Evolutionary conservation across 768 basidiomycete species (phyloP).

Genomic region (Auricularia sp.): DNA sequence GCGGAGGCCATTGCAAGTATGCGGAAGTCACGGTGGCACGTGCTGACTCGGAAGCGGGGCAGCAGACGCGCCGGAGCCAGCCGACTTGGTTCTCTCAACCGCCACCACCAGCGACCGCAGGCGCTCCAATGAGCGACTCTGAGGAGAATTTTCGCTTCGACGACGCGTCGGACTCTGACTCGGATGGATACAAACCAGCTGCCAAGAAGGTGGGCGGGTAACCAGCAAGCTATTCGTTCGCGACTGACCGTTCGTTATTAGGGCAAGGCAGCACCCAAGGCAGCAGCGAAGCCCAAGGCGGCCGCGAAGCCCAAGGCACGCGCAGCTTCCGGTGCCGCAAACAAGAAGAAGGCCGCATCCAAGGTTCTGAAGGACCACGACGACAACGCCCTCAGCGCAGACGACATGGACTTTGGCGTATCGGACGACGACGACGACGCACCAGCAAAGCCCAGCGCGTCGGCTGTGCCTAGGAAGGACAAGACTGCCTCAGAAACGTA

Average conservation of each 20-base stretch:
- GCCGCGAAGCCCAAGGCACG: slow-evolving; percentile 39
- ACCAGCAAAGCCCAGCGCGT: slow-evolving; percentile 16
- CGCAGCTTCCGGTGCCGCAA: slow-evolving; percentile 6
- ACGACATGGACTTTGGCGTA: slow-evolving; percentile 33
- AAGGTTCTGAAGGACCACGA: slow-evolving; percentile 49
- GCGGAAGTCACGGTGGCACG: background rate
- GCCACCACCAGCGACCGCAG: background rate
- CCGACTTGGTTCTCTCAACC: background rate
- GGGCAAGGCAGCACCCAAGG: slow-evolving; percentile 32
- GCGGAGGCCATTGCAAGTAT: background rate
- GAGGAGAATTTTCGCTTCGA: slow-evolving; percentile 58
- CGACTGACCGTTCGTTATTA: slow-evolving; percentile 12
- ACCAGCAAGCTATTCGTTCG: background rate
- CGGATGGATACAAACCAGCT: slow-evolving; percentile 53
- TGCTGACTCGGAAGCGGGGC: background rate
- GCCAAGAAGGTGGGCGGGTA: slow-evolving; percentile 22
- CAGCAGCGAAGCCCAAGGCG: slow-evolving; percentile 37
- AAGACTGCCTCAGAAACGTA: slow-evolving; percentile 89
- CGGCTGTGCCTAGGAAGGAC: slow-evolving; percentile 41
- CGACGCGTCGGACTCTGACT: slow-evolving; percentile 38
- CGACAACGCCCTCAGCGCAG: slow-evolving; percentile 43
- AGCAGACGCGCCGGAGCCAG: background rate
- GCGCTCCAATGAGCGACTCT: slow-evolving; percentile 40
- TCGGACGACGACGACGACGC: slow-evolving; percentile 28
- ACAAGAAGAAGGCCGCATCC: slow-evolving; percentile 50